Conservation (phyloP, 1,139 yeast genomes). For the Pichia sp. region DNA sequence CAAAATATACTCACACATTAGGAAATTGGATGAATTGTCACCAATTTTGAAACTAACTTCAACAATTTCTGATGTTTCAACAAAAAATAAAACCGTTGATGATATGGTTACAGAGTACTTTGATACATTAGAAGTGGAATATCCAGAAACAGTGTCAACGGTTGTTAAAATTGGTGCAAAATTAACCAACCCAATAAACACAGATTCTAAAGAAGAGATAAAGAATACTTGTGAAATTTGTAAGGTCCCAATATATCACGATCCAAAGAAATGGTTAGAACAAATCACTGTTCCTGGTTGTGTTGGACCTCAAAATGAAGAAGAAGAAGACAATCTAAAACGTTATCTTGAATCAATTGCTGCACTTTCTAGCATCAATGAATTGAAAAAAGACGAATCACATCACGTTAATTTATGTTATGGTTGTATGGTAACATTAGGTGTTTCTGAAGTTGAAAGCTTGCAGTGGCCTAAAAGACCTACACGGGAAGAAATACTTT, state of each 20-base stretch:
- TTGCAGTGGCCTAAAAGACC: conserved; percentile 48
- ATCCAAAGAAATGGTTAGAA: conserved; percentile 64
- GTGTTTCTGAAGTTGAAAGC: conserved; percentile 28
- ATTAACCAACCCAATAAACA: conserved; percentile 46
- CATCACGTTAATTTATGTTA: conserved; percentile 44
- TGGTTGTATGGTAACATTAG: conserved; percentile 56
- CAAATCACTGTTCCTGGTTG: conserved; percentile 64
- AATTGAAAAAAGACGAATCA: not conserved
- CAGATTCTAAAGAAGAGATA: not conserved
- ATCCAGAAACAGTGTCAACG: conserved; percentile 88
- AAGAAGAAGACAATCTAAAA: conserved; percentile 37
- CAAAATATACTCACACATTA: conserved; percentile 31
- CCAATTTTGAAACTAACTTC: not conserved
- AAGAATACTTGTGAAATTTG: conserved; percentile 44
- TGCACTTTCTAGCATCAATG: conserved; percentile 20
- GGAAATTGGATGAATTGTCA: conserved; percentile 16
- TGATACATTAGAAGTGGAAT: conserved; percentile 64
- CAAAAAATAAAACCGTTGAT: conserved; percentile 68
- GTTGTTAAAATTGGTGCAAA: conserved; percentile 88
- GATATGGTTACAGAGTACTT: conserved; percentile 75
- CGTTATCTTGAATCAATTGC: conserved; percentile 17
- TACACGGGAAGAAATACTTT: conserved; percentile 34
- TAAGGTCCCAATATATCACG: conserved; percentile 42
- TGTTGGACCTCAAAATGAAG: conserved; percentile 43
- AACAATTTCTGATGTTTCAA: conserved; percentile 23